phyloP scores from a whole-genome alignment of 768 basidiomycete genomes.

The Tulasnella sp. region DNA sequence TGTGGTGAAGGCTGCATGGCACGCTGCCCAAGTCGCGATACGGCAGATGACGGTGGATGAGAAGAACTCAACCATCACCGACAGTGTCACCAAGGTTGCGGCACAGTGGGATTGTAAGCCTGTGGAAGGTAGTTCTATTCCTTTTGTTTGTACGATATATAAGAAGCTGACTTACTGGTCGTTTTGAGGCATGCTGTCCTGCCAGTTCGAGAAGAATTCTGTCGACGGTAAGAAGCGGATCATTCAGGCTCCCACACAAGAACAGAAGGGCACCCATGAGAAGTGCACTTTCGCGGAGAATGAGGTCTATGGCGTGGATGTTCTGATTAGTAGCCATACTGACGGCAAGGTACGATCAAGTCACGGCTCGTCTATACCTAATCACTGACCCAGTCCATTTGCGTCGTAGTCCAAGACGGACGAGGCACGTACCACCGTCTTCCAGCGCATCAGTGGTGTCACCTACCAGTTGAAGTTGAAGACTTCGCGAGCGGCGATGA shows the following conservation, averaged over 20 bases:
- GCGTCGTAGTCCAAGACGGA: constrained; percentile 77
- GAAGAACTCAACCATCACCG: constrained; percentile 93
- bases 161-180: neutral
- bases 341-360: constrained; percentile 66
- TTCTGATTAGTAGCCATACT: constrained; percentile 75
- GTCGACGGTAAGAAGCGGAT: constrained; percentile 96
- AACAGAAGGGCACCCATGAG: constrained; percentile 79
- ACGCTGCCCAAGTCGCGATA: constrained; percentile 86
- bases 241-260: constrained; percentile 78
- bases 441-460: constrained; percentile 74
- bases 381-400: no score
- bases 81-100: constrained; percentile 64
- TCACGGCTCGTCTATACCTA: neutral
- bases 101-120: constrained; percentile 77
- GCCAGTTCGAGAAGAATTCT: constrained; percentile 87
- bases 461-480: constrained; percentile 98
- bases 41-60: constrained; percentile 82
- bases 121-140: constrained; percentile 62
- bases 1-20: constrained; percentile 86
- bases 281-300: constrained; percentile 78
- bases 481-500: constrained; percentile 91
- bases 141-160: neutral
- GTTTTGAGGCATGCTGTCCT: constrained; percentile 76
- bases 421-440: constrained; percentile 85
- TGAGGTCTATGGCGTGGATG: constrained; percentile 92